phyloP scores from a whole-genome alignment of 192 early-diverging fungal species.

The Cetraspora pellucida region DNA sequence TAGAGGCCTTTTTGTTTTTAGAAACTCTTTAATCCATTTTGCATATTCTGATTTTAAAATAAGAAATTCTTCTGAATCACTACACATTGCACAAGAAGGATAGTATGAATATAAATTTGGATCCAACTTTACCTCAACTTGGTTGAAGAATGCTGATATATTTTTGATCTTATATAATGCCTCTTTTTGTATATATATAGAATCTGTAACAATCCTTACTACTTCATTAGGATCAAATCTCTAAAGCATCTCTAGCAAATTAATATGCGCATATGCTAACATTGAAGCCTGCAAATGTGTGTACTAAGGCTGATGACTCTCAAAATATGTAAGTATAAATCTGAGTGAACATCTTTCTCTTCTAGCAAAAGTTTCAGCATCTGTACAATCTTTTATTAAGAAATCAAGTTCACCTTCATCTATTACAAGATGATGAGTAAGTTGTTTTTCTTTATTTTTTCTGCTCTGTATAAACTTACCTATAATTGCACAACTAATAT shows the following conservation, averaged over 20 bases:
- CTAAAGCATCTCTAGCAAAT: not conserved
- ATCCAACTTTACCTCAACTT: not conserved
- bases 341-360: not conserved
- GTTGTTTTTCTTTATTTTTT: conserved; percentile 18
- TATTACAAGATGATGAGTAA: conserved; percentile 1
- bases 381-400: conserved; percentile 7
- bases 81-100: conserved; percentile 6
- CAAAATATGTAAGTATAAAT: conserved; percentile 14
- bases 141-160: conserved; percentile 8
- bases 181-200: not conserved
- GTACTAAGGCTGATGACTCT: not conserved
- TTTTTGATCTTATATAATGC: conserved; percentile 20
- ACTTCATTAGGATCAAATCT: conserved; percentile 17
- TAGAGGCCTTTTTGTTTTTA: not conserved
- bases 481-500: conserved; percentile 29
- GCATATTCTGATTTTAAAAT: too few species aligned
- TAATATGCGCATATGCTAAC: conserved; percentile 4
- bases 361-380: conserved; percentile 3
- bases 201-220: conserved; percentile 8
- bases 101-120: not conserved
- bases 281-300: conserved; percentile 16
- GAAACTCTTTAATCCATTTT: not conserved
- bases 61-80: too few species aligned
- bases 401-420: conserved; percentile 24
- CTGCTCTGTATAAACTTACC: conserved; percentile 6